A percentile compares a stretch with the other conserved stretches of the same genome.
Evolutionary conservation across 768 basidiomycete genomes (phyloP).

Genomic region (Hebeloma cylindrosporum): DNA sequence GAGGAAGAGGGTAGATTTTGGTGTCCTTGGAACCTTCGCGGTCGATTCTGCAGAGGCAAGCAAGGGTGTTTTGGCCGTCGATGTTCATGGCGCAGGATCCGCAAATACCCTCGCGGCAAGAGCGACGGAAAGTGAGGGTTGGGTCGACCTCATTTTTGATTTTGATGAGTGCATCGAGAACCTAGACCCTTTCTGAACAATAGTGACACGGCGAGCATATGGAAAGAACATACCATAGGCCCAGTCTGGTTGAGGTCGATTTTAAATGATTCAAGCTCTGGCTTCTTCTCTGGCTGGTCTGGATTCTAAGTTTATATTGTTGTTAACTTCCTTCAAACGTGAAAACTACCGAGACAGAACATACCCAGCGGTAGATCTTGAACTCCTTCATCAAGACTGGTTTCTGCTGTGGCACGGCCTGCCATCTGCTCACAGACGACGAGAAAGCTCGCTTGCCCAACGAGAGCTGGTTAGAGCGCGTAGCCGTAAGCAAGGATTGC

Average conservation of each 20-base stretch:
- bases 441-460: conserved; percentile 26
- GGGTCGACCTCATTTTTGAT: conserved; percentile 99
- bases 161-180: conserved; percentile 94
- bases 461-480: conserved; percentile 17
- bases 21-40: conserved; percentile 64
- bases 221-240: conserved; percentile 68
- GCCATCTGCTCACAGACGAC: conserved; percentile 25
- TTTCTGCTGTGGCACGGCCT: conserved; percentile 61
- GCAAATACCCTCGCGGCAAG: conserved; percentile 94
- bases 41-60: conserved; percentile 95
- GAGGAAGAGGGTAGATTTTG: conserved; percentile 97
- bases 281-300: conserved; percentile 90
- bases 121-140: conserved; percentile 93
- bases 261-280: conserved; percentile 84
- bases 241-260: conserved; percentile 94
- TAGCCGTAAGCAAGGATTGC: conserved; percentile 23
- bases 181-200: conserved; percentile 36
- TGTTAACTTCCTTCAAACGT: neutral
- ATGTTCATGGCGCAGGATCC: conserved; percentile 99
- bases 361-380: conserved; percentile 98
- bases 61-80: conserved; percentile 96
- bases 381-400: conserved; percentile 85
- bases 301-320: conserved; percentile 64
- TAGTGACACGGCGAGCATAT: neutral
- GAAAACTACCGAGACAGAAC: conserved; percentile 23